A percentile compares a stretch with the other conserved stretches of the same genome.
Evolutionary conservation across 2,329 filamentous ascomycete genomes (phyloP).

Genomic region (Aspergillus piperis): DNA sequence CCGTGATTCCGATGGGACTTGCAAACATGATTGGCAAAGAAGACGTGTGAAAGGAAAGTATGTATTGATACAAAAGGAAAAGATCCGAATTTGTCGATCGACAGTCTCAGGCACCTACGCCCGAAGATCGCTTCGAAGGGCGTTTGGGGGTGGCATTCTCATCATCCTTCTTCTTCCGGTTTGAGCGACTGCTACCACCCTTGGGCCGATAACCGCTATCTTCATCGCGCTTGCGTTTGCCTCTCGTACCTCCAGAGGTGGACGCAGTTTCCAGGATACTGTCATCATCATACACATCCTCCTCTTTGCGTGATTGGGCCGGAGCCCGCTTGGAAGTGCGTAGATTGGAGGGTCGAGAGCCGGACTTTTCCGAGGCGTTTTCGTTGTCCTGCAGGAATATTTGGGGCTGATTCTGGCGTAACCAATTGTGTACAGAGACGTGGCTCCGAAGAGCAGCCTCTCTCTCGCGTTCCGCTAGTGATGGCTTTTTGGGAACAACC

Average conservation of each 20-base stretch:
- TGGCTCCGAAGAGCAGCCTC: conserved; percentile 71
- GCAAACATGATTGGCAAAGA: not conserved
- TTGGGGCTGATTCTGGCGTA: conserved; percentile 79
- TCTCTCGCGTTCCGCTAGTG: conserved; percentile 55
- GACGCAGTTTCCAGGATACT: conserved; percentile 42
- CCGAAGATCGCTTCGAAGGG: conserved; percentile 34
- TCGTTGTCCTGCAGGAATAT: conserved; percentile 80
- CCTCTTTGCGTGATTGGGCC: conserved; percentile 40
- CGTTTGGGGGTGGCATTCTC: conserved; percentile 34
- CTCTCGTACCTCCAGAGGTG: conserved; percentile 35
- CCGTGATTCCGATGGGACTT: not conserved
- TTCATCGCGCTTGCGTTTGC: conserved; percentile 52
- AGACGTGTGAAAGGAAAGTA: conserved; percentile 1
- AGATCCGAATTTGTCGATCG: not conserved
- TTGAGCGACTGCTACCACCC: conserved; percentile 44
- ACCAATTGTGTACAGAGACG: conserved; percentile 93
- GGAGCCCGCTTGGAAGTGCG: conserved; percentile 46
- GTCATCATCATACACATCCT: conserved; percentile 48
- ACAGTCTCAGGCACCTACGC: conserved; percentile 23
- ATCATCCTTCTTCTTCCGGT: conserved; percentile 45
- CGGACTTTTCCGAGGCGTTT: conserved; percentile 44
- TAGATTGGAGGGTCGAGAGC: conserved; percentile 41
- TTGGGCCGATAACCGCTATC: conserved; percentile 51
- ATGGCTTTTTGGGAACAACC: conserved; percentile 37
- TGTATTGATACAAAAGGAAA: conserved; percentile 17